These are phyloP conservation scores for Actinomortierella ambigua DNA, from an alignment of 371 early-diverging fungal genomes.

Conservation along the genomic window DNA sequence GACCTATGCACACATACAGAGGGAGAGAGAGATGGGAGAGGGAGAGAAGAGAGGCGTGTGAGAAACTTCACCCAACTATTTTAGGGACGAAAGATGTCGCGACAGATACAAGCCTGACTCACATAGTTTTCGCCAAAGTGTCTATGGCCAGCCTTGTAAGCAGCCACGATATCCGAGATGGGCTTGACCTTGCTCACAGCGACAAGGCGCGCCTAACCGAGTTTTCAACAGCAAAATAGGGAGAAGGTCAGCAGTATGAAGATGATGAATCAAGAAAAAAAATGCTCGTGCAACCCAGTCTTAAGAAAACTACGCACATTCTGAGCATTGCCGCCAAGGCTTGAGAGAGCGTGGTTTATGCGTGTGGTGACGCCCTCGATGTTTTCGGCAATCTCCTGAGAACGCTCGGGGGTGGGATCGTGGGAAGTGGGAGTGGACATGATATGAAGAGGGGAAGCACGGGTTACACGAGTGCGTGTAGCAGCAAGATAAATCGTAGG, in stretches of 20 bases:
- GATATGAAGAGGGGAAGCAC: too few species aligned
- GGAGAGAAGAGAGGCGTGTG: too few species aligned
- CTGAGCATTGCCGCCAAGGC: conserved; percentile 7
- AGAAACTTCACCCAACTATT: conserved; percentile 4
- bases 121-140: conserved; percentile 98
- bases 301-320: conserved; percentile 1
- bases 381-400: conserved; percentile 29
- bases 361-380: conserved; percentile 9
- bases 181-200: conserved; percentile 96
- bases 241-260: neutral
- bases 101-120: conserved; percentile 21
- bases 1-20: conserved; percentile 52
- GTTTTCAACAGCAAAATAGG: neutral
- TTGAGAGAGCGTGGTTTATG: conserved; percentile 13
- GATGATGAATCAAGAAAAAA: neutral
- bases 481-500: too few species aligned
- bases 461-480: too few species aligned
- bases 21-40: neutral
- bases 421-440: too few species aligned
- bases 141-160: conserved; percentile 82
- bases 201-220: conserved; percentile 69
- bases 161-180: conserved; percentile 73
- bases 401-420: conserved; percentile 13
- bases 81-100: too few species aligned
- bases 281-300: too few species aligned